Evolutionary conservation across 1,139 yeast species (phyloP), one percentile per base, ranked within the genome.

Genomic region (Debaryomycetaceae sp.): DNA sequence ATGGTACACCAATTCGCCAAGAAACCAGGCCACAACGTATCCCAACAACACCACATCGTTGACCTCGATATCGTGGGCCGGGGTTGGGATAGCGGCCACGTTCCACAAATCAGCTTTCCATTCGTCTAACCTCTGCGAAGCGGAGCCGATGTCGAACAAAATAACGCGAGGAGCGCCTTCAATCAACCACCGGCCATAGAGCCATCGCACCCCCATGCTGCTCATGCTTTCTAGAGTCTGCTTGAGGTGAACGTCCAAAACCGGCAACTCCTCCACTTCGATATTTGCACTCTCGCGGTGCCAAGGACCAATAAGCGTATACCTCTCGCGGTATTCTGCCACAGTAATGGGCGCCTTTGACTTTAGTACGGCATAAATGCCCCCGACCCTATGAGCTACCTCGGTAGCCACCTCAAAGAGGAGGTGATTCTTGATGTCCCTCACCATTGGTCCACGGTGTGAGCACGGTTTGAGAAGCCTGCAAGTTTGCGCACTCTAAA

Each of bases 321-420:
- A 90, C 34, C 95, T 70, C 44, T 81, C 87, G 41, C 83, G 71
- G 57, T 86, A 90, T 56, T 90, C 97, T 27, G 93, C 87, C 30
- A 83, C 87, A 7, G 98, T 90, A 36, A 87, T 87, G 5, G 96
- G 96, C 5, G 97, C 97, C 58, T 90, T 90, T 16, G 95, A 83
- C 55, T 90, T 90, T 51, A 90, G 70, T 33, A 90, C 98, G 18
- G 97, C 86, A 61, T 90, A 90, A 53, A 90, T 90, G 29, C 98
- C 98, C 31, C 98, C 98, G 18, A 90, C 97, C 45, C 93, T 72
- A 63, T 90, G 87, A 46, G 97, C 97, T 29, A 90, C 97, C 55
- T 90, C 98, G 4, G 98, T 90, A 39, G 98, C 94, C 31, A 85
- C 82, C 59, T 90, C 98, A 49, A 90, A 86, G 30, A 90, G 69